Evolutionary conservation across 768 basidiomycete species (phyloP).

Genomic region (Hydnum rufescens): DNA sequence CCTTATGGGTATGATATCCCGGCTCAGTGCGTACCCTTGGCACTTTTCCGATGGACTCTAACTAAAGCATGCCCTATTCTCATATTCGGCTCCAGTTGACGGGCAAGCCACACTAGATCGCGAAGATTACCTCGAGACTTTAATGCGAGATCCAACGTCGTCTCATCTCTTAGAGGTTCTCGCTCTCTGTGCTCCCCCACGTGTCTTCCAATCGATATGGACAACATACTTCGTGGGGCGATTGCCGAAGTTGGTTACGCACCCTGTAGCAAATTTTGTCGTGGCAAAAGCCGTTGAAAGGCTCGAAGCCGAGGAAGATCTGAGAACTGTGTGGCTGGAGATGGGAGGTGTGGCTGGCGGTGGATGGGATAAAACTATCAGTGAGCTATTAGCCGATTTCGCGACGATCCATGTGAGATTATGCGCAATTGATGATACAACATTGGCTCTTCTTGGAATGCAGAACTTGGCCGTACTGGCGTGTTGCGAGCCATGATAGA

Average conservation of each 20-base stretch:
- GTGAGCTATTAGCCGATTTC: conserved; percentile 26
- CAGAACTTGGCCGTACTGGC: conserved; percentile 32
- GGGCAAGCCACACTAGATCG: conserved; percentile 24
- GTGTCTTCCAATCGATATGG: conserved; percentile 55
- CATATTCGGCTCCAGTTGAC: conserved; percentile 10
- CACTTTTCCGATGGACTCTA: not conserved
- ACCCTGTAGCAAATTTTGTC: conserved; percentile 92
- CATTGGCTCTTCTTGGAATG: no score
- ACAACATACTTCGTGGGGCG: conserved; percentile 52
- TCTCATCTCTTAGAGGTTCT: conserved; percentile 81
- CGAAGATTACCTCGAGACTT: conserved; percentile 52
- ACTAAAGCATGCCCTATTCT: not conserved
- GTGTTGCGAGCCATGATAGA: conserved; percentile 62
- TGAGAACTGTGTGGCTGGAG: conserved; percentile 39
- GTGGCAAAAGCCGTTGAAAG: conserved; percentile 59
- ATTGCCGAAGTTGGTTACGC: conserved; percentile 48
- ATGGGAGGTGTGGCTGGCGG: conserved; percentile 31
- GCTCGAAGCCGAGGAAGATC: conserved; percentile 28
- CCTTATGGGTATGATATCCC: conserved; percentile 52
- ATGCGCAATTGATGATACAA: not conserved
- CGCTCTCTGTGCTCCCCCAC: conserved; percentile 37
- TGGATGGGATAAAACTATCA: conserved; percentile 29
- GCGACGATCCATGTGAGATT: not conserved
- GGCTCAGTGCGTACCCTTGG: conserved; percentile 29
- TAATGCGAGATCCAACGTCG: conserved; percentile 70